These are phyloP conservation scores for Brassica napus DNA, from an alignment of 345 rosid species.

Conservation along the genomic window Da-Ae NC_063441.1:14273001-14273500, in stretches of 20 bases:
- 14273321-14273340: neutral
- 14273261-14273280: no score
- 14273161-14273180: neutral
- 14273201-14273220: neutral
- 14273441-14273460: no score
- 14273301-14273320: neutral
- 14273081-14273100: neutral
- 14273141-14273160: neutral
- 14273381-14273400: no score
- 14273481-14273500: no score
- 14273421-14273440: no score
- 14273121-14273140: neutral
- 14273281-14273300: neutral
- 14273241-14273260: neutral
- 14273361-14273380: no score
- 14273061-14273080: neutral
- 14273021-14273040: slow-evolving; percentile 89
- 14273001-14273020: slow-evolving; percentile 73
- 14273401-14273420: no score
- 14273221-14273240: neutral
- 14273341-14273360: neutral
- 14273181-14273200: neutral
- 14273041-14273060: neutral
- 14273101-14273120: neutral
- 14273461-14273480: no score